phyloP scores from a whole-genome alignment of 2,329 filamentous ascomycete genomes.

The Pseudogymnoascus sp. region DNA sequence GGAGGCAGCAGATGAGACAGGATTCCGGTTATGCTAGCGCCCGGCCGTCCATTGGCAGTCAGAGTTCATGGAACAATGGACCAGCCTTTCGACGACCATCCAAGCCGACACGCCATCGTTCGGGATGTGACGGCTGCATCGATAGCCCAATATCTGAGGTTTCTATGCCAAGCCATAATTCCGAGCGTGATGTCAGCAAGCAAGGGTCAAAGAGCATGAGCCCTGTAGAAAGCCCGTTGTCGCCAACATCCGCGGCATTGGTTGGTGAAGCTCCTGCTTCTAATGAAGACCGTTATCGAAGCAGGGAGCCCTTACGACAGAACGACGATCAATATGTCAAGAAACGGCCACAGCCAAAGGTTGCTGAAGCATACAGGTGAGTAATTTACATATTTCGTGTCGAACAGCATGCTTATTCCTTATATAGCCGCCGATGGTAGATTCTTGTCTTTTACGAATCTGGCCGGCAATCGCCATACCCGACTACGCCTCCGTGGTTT shows the following conservation, averaged over 20 bases:
- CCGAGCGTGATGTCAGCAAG: neutral
- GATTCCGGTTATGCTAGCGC: conserved; percentile 27
- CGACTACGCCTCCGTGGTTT: neutral
- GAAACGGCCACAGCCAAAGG: conserved; percentile 33
- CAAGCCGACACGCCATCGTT: neutral
- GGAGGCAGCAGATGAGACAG: conserved; percentile 15
- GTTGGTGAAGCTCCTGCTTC: conserved; percentile 19
- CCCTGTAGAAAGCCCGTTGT: conserved; percentile 16
- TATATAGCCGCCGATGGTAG: conserved; percentile 34
- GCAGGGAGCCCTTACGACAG: conserved; percentile 25
- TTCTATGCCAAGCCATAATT: conserved; percentile 1
- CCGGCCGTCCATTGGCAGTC: conserved; percentile 23
- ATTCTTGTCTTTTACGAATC: neutral
- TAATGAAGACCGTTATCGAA: conserved; percentile 13
- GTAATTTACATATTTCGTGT: conserved; percentile 16
- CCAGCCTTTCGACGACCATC: neutral
- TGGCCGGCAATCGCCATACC: neutral
- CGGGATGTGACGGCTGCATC: neutral
- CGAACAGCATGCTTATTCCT: neutral
- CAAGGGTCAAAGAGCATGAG: neutral
- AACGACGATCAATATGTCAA: conserved; percentile 25
- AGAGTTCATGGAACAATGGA: neutral
- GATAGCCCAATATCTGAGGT: conserved; percentile 4
- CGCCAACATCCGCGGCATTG: conserved; percentile 25
- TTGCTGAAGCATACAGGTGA: conserved; percentile 34